Conservation (phyloP, 2,329 filamentous ascomycete genomes). For the Esteya vermicola region DNA sequence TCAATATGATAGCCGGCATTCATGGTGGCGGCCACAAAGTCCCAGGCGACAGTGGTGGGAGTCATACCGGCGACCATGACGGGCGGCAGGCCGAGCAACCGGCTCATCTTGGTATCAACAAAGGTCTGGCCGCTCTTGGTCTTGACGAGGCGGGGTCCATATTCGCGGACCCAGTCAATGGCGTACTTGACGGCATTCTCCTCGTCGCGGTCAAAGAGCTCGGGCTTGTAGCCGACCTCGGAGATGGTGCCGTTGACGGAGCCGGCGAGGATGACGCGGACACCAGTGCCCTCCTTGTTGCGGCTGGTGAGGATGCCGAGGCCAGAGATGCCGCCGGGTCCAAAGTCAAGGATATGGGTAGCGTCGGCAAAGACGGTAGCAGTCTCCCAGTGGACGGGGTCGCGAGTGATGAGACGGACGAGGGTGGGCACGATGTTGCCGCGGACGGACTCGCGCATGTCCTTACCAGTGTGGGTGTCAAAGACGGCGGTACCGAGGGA, state of each 20-base stretch:
- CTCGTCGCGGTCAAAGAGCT: conserved; percentile 92
- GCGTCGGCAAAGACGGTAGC: conserved; percentile 83
- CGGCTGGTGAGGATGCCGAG: conserved; percentile 92
- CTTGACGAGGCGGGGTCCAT: conserved; percentile 81
- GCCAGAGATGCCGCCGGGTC: conserved; percentile 90
- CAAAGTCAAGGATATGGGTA: conserved; percentile 92
- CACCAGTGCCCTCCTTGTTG: conserved; percentile 97
- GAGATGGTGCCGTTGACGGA: conserved; percentile 79
- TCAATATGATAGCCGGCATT: conserved; percentile 92
- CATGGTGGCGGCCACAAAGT: conserved; percentile 86
- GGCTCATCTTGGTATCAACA: conserved; percentile 93
- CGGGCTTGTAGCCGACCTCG: conserved; percentile 94
- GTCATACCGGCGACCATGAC: conserved; percentile 93
- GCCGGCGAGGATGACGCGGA: conserved; percentile 88
- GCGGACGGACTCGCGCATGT: conserved; percentile 55
- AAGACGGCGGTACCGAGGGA: conserved; percentile 74
- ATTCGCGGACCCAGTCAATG: conserved; percentile 94
- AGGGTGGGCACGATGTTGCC: conserved; percentile 77
- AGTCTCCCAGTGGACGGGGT: conserved; percentile 91
- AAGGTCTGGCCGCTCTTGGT: conserved; percentile 81
- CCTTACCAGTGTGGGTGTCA: conserved; percentile 78
- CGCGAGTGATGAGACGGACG: conserved; percentile 84
- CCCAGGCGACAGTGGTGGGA: conserved; percentile 75
- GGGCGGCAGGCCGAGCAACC: conserved; percentile 70
- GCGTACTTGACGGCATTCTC: conserved; percentile 91